These are phyloP conservation scores for Cnidoscolus chayamansa DNA, from an alignment of 441 rosid species.

Conservation along the genomic window DNA sequence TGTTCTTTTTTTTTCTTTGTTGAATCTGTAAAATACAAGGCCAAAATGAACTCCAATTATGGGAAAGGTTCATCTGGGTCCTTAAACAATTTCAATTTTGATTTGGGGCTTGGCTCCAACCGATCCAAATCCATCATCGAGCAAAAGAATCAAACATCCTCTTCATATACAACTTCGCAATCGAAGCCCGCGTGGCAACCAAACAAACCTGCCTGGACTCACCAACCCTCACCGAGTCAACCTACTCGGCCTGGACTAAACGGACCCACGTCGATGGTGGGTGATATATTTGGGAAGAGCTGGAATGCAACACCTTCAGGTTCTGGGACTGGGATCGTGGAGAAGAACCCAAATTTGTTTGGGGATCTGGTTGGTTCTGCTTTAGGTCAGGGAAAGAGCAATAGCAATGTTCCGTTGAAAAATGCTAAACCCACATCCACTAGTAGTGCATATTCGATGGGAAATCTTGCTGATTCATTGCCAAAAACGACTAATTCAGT, in stretches of 20 bases:
- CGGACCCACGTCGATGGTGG: conserved; percentile 75
- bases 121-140: conserved; percentile 58
- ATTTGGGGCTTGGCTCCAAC: conserved; percentile 72
- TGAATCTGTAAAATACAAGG: neutral
- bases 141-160: conserved; percentile 50
- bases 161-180: conserved; percentile 43
- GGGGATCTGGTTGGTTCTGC: conserved; percentile 87
- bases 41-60: conserved; percentile 55
- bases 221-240: conserved; percentile 62
- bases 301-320: conserved; percentile 59
- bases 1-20: neutral
- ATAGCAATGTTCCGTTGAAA: conserved; percentile 65
- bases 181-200: conserved; percentile 71
- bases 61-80: conserved; percentile 59
- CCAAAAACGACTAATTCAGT: conserved; percentile 48
- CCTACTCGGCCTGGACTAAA: conserved; percentile 37
- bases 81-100: conserved; percentile 56
- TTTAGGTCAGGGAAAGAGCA: conserved; percentile 53
- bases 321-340: conserved; percentile 58
- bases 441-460: conserved; percentile 64
- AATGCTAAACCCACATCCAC: conserved; percentile 38
- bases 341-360: conserved; percentile 69
- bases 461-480: conserved; percentile 69
- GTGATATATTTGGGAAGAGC: conserved; percentile 84
- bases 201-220: conserved; percentile 78